Evolutionary conservation across 2,329 filamentous ascomycete genomes (phyloP).

Genomic region (Neofusicoccum cordaticola): DNA sequence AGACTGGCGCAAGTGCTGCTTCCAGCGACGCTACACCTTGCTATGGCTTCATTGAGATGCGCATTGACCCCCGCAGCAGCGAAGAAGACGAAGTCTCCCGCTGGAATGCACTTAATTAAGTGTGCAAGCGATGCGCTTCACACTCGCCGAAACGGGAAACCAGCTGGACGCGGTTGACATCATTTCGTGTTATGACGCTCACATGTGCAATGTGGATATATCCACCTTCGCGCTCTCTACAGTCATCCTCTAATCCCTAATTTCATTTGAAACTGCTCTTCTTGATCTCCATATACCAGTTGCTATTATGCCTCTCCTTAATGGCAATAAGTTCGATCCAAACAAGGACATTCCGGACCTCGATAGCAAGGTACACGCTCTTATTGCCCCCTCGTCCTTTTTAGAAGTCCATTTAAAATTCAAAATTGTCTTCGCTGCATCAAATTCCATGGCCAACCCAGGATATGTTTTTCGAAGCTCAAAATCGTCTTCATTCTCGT

Average conservation of each 20-base stretch:
- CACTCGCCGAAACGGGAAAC: neutral
- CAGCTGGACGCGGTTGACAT: conserved; percentile 5
- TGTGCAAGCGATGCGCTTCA: neutral
- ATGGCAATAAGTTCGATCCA: conserved; percentile 39
- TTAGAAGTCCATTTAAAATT: too few species aligned
- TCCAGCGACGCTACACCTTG: neutral
- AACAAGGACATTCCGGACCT: conserved; percentile 42
- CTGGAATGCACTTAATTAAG: neutral
- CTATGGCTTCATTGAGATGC: neutral
- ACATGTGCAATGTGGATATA: neutral
- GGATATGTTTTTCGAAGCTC: too few species aligned
- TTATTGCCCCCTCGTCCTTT: too few species aligned
- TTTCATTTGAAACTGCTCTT: neutral
- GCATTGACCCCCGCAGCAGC: neutral
- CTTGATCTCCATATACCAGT: neutral
- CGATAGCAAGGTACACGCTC: conserved; percentile 31
- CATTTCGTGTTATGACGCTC: conserved; percentile 8
- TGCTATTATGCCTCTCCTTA: conserved; percentile 1
- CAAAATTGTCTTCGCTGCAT: too few species aligned
- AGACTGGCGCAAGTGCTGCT: neutral
- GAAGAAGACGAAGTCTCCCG: neutral
- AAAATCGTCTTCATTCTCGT: too few species aligned
- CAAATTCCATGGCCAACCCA: too few species aligned
- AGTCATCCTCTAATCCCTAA: neutral
- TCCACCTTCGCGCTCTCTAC: neutral